A percentile compares a stretch with the other conserved stretches of the same genome.
These are phyloP conservation scores for Neophaeococcomyces aloes DNA, from an alignment of 2,329 filamentous ascomycete genomes.

Conservation along the genomic window DNA sequence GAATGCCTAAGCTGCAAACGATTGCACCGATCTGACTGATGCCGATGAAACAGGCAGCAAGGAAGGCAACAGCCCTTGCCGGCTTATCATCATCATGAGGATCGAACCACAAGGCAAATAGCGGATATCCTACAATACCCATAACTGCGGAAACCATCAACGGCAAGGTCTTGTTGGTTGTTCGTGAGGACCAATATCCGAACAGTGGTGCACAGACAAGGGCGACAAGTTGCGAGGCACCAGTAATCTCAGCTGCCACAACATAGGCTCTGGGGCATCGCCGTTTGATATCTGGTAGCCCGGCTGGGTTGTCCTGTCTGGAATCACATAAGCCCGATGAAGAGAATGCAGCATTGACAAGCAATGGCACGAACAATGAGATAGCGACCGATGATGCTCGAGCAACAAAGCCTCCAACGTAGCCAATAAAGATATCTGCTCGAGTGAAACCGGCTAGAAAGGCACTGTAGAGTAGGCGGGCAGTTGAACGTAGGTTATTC, in stretches of 20 bases:
- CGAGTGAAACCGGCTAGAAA: conserved; percentile 63
- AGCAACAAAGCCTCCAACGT: conserved; percentile 88
- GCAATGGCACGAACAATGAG: conserved; percentile 86
- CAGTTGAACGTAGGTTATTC: conserved; percentile 29
- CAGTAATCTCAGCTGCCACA: conserved; percentile 75
- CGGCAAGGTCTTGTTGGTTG: conserved; percentile 58
- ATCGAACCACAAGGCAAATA: conserved; percentile 64
- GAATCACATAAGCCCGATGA: conserved; percentile 63
- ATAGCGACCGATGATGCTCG: conserved; percentile 91
- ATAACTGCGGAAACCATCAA: conserved; percentile 60
- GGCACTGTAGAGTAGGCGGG: conserved; percentile 48
- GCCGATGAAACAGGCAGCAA: conserved; percentile 70
- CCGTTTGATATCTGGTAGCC: conserved; percentile 58
- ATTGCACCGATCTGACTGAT: conserved; percentile 94
- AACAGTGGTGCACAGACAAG: conserved; percentile 78
- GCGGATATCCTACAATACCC: conserved; percentile 67
- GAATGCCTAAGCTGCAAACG: conserved; percentile 82
- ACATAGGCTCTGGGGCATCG: conserved; percentile 81
- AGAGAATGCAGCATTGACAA: conserved; percentile 84
- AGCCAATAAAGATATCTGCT: conserved; percentile 71
- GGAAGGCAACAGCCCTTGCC: conserved; percentile 58
- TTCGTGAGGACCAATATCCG: conserved; percentile 68
- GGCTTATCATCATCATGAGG: conserved; percentile 64
- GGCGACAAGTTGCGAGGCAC: conserved; percentile 76
- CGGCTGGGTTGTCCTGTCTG: conserved; percentile 27